Evolutionary conservation across 2,329 filamentous ascomycete genomes (phyloP), one percentile per base, ranked within the genome.

Genomic region (Epicoccum sorghinum): DNA sequence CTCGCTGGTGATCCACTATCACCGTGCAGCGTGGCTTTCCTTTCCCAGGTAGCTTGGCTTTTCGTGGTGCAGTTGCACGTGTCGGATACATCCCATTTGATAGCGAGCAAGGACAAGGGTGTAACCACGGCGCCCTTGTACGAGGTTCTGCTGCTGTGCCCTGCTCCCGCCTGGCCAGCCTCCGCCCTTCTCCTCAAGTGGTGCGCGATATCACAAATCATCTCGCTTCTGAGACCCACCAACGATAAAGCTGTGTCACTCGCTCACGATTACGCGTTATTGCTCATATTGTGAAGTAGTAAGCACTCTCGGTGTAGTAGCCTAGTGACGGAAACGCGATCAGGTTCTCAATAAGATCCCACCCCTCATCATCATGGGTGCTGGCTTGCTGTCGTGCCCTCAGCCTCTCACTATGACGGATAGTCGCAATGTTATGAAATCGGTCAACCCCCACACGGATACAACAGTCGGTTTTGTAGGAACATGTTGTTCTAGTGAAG

Each of bases 61-160:
- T 30, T 55, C 52, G 41, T 55, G 36, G 33, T 49, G 40, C 52
- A 55, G 40, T 30, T 41, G 52, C 52, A 55, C 52, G 40, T 55
- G 52, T 42, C 46, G 42, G 41, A 18, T 18, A 18, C 18, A 18
- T 29, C 9, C 27, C 27, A 29, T 29, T 33, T 42, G 46, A 35
- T 37, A 50, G 22, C 46, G 37, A 30, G 52, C 37, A 46, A 38
- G 41, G 41, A 30, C 27, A 37, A 48, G 41, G 46, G 41, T 50
- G 46, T 46, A 46, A 50, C 52, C 46, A 38, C 46, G 42, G 13
- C 27, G 32, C 29, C 41, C 46, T 54, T 33, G 32, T 33, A 33
- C 13, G 10, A 33, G 45, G 45, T 35, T 38, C 46, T 47, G 43
- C 38, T 51, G 44, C 23, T 47, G 53, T 56, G 47, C 25, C 23